Evolutionary conservation across 1,139 yeast species (phyloP), one percentile per base, ranked within the genome.

Genomic region (Yamadazyma blattariae): DNA sequence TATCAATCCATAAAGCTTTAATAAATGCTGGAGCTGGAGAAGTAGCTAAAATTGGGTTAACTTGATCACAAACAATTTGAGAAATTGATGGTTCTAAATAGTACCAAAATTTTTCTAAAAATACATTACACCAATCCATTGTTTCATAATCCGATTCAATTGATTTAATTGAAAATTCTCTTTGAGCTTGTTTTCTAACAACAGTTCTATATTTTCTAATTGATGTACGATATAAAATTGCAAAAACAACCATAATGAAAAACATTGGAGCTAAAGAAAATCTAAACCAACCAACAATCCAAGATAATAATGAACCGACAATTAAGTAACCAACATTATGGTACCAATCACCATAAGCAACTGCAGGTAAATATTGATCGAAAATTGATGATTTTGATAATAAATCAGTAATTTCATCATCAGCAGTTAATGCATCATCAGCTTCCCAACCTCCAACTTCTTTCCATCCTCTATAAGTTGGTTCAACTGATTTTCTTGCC

Each of bases 331-430:
- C 96, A 12, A 84, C 81, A 43, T 84, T 82, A 57, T 92, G 98
- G 56, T 82, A 92, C 97, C 98, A 92, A 52, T 92, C 97, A 36
- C 98, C 98, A 50, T 84, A 87, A 10, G 77, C 74, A 22, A 61
- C 67, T 22, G 83, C 80, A 2, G 95, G 92, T 36, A 90, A 64
- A 50, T 81, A 76, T 40, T 75, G 71, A 50, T 85, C 92, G 43
- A 88, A 74, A 30, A 82, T 51, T 0, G 96, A 86, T 8, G 86
- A 77, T 28, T 75, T 73, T 25, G 82, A 72, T 39, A 80, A 63
- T 45, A 88, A 65, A 54, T 83, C 90, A 40, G 71, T 65, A 40
- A 82, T 69, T 47, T 84, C 88, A 52, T 87, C 95, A 28, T 81
- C 85, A 10, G 69, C 62, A 2, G 83, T 77, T 45, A 87, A 65